phyloP scores from a whole-genome alignment of 305 asterid species.

The Solanum aculeatissimum region DNA sequence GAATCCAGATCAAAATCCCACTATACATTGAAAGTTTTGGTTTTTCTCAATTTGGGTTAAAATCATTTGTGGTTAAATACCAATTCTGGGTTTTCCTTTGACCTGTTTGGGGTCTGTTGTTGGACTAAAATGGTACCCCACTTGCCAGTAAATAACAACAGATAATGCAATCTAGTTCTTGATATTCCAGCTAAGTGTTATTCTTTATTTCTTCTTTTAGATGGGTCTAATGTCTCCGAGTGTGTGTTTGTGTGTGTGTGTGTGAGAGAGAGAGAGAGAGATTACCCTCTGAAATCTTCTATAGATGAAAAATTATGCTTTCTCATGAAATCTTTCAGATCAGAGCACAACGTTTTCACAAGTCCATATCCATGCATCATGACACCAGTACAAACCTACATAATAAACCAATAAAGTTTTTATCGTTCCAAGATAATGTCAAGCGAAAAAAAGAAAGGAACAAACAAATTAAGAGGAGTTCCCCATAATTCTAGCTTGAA shows the following conservation, averaged over 20 bases:
- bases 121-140: background rate
- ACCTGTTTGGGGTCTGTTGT: background rate
- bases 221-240: background rate
- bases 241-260: too few species aligned
- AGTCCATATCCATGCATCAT: constrained; percentile 76
- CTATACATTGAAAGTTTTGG: background rate
- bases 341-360: constrained; percentile 76
- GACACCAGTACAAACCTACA: constrained; percentile 88
- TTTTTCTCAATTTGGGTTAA: background rate
- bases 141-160: background rate
- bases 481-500: background rate
- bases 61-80: background rate
- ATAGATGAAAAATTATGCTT: constrained; percentile 66
- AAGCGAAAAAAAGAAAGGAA: background rate
- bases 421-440: background rate
- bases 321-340: constrained; percentile 79
- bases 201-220: background rate
- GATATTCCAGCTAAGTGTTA: background rate
- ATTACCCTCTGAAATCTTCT: constrained; percentile 80
- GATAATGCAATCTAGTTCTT: background rate
- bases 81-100: background rate
- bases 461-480: background rate
- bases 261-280: background rate
- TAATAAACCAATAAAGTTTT: background rate
- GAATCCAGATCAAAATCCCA: background rate